Evolutionary conservation across 1,284 basidiomycete genomes (phyloP), one percentile per base, ranked within the genome.

Genomic region (Ceratobasidium sp.): DNA sequence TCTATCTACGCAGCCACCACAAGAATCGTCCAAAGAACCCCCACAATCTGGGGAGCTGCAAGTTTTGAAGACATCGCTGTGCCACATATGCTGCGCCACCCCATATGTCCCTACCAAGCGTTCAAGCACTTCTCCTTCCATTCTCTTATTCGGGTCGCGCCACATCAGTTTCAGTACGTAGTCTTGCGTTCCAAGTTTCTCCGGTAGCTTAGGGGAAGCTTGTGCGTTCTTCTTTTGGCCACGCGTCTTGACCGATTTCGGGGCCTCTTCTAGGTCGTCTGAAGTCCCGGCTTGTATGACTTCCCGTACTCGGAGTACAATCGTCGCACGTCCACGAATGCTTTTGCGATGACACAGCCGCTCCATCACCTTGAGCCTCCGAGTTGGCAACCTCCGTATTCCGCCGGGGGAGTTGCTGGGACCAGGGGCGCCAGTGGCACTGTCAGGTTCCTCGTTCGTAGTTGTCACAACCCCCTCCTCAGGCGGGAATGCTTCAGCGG

Each of bases 141-240:
- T 7, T 9, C 15, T 15, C 23, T 51, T 13, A 1, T 18, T 26
- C 15, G 73, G 51, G 49, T 77, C 73, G 0, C 63, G 63, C 73
- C 73, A 77, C 13, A 77, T 67, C 33, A 67, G n/a, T 44, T 77
- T 77, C n/a, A 77, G 73, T 18, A 67, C 63, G 26, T 75, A 66
- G 20, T 55, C 28, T 13, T 12, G 28, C 26, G 44, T 23, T 3
- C 39, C 9, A 2, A 40, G 69, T 20, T 9, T n/a, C 39, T 58
- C 53, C 26, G 55, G 23, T 26, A 49, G 44, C 13, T 61, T 13
- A 1, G 39, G 44, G 13, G 33, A 20, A 5, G 42, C 40, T 10
- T 40, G 63, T 26, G 26, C 28, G 20, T 9, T 6, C 13, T 49
- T 67, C 28, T 33, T 64, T 9, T 28, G 64, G 44, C 64, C 33